phyloP scores from a whole-genome alignment of 2,329 filamentous ascomycete species.

The Cercospora zeina region DNA sequence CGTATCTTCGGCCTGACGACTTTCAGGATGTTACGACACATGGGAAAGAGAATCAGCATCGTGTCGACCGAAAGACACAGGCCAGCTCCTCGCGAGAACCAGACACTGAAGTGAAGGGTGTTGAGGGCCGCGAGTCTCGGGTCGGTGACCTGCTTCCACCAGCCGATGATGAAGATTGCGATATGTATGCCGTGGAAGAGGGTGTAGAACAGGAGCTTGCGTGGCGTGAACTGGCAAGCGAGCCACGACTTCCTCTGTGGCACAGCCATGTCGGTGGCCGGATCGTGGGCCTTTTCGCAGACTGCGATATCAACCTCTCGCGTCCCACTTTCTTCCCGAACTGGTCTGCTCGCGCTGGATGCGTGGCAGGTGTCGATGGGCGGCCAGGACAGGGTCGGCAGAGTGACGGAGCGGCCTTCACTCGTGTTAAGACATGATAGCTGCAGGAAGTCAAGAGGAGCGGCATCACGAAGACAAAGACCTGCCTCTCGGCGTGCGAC shows the following conservation, averaged over 20 bases:
- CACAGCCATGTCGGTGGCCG: constrained; percentile 23
- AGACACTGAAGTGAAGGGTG: constrained; percentile 81
- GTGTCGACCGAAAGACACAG: constrained; percentile 80
- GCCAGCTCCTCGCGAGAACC: constrained; percentile 92
- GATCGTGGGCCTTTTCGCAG: background rate
- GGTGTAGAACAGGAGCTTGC: constrained; percentile 42
- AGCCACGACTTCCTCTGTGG: constrained; percentile 38
- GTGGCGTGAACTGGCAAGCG: constrained; percentile 38
- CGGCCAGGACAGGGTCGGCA: background rate
- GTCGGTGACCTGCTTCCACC: constrained; percentile 68
- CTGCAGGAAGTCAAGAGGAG: background rate
- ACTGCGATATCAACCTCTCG: background rate
- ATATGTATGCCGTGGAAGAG: constrained; percentile 44
- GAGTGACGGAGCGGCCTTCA: background rate
- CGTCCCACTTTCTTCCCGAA: background rate
- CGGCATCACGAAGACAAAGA: constrained; percentile 10
- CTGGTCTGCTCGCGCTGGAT: background rate
- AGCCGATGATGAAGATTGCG: constrained; percentile 42
- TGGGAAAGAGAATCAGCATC: constrained; percentile 85
- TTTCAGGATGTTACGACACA: constrained; percentile 87
- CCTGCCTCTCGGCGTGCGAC: constrained; percentile 22
- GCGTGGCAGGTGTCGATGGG: too few species aligned
- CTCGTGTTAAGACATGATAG: background rate
- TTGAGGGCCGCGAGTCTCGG: constrained; percentile 73
- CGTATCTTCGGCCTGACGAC: constrained; percentile 81